phyloP scores from a whole-genome alignment of 176 grass and related monocot genomes.

The Chrysopogon serrulatus region DNA sequence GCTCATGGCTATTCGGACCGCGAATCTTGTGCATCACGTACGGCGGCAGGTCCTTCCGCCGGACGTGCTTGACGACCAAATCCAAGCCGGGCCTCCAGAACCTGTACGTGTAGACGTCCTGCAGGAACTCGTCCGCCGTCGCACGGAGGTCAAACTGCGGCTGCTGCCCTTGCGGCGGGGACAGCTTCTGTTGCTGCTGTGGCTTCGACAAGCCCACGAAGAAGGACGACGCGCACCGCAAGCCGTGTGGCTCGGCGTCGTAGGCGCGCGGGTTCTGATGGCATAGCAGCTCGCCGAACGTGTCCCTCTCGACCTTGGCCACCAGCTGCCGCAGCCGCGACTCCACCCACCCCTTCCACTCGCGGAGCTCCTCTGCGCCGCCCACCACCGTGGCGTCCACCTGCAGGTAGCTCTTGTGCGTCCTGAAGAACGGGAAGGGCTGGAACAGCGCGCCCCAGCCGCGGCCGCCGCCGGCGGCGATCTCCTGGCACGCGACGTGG shows the following conservation, averaged over 20 bases:
- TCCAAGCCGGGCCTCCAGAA: conserved; percentile 76
- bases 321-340: conserved; percentile 71
- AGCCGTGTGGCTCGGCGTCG: conserved; percentile 30
- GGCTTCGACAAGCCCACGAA: conserved; percentile 65
- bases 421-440: conserved; percentile 58
- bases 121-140: conserved; percentile 61
- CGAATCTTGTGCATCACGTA: conserved; percentile 41
- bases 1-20: not conserved
- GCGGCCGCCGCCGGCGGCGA: conserved; percentile 24
- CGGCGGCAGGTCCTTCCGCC: conserved; percentile 61
- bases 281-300: conserved; percentile 55
- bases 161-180: not conserved
- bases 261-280: conserved; percentile 65
- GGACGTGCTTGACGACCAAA: conserved; percentile 56
- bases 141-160: conserved; percentile 72
- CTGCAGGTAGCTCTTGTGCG: conserved; percentile 81
- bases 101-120: conserved; percentile 56
- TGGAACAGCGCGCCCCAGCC: conserved; percentile 59
- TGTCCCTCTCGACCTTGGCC: conserved; percentile 70
- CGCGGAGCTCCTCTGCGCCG: conserved; percentile 43
- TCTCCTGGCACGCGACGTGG: conserved; percentile 54
- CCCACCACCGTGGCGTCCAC: conserved; percentile 55
- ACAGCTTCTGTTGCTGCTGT: not conserved
- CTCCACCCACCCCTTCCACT: conserved; percentile 94
- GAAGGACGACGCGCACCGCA: conserved; percentile 45